Percentiles rank a stretch among this genome's conserved stretches.
phyloP scores from a whole-genome alignment of 345 rosid genomes.

The Heritiera littoralis region DNA sequence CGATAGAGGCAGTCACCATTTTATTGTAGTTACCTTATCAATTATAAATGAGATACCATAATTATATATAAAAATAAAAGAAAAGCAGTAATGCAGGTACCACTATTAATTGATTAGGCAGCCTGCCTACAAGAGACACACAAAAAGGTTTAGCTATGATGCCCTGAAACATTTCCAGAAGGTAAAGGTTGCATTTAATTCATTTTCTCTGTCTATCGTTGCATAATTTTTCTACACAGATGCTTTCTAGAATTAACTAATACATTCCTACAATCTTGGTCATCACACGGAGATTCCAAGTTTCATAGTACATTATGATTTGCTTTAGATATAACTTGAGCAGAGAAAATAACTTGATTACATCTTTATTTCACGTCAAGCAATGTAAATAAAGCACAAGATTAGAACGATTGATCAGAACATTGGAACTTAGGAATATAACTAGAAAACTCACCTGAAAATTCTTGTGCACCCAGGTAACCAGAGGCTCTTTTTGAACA shows the following conservation, averaged over 20 bases:
- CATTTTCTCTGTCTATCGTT: neutral
- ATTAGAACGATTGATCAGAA: neutral
- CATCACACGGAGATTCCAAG: neutral
- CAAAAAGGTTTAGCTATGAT: too few species aligned
- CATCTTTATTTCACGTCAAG: neutral
- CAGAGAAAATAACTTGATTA: neutral
- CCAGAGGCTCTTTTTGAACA: constrained; percentile 77
- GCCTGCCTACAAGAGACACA: neutral
- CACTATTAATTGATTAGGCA: neutral
- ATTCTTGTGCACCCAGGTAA: constrained; percentile 97
- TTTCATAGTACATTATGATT: neutral
- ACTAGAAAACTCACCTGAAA: constrained; percentile 65
- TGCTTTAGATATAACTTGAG: neutral
- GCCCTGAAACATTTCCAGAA: neutral
- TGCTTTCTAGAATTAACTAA: neutral
- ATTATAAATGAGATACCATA: neutral
- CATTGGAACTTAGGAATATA: neutral
- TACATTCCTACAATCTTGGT: neutral
- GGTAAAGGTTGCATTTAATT: neutral
- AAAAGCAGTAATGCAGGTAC: neutral
- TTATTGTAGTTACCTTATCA: neutral
- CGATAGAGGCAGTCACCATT: neutral
- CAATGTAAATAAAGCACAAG: neutral
- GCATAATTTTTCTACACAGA: neutral
- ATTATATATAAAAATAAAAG: neutral